Evolutionary conservation across 352 stramenopile species (phyloP), one percentile per base, ranked within the genome.

Genomic region (Pythium sukuiense): DNA sequence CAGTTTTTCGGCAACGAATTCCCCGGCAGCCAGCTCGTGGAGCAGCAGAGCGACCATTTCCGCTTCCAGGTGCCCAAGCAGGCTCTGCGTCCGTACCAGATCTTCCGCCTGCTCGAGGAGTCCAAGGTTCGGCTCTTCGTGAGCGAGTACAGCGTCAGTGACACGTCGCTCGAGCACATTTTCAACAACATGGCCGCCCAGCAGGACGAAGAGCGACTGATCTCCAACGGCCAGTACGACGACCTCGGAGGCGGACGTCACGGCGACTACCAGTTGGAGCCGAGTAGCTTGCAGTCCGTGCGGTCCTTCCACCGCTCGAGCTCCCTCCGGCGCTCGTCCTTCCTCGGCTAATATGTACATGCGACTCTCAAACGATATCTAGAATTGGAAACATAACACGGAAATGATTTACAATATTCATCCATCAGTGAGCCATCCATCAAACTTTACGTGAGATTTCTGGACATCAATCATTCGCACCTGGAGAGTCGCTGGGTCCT

Each of bases 141-240:
- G 55, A 75, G 81, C 52, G 84, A 96, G 71, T 97, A 97, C 69
- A 89, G 77, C 49, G 77, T 97, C 59, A 91, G 81, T 39, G 84
- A 97, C 69, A 93, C 86, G n/a, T 92, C 88, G 18, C 73, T 97
- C 27, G 91, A 97, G 74, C 80, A 93, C 53, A 93, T 98, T 71
- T 97, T 98, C 78, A 97, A 97, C 73, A 77, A 78, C 54, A 93
- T 97, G 70, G 91, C 90, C 0, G 75, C 76, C 0, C 74, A 93
- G 56, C 87, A 96, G 61, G 81, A 92, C n/a, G 70, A 81, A 50
- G 74, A 82, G 64, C 60, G 55, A 9, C 16, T 84, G 48, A 67
- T 76, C 27, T 74, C 65, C n/a, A 83, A 81, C 52, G 72, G 69
- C 16, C 69, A 59, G 58, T 83, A 85, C 64, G 57, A 65, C 24